A percentile compares a stretch with the other conserved stretches of the same genome.
Conservation (phyloP, 2,329 filamentous ascomycete species). For the Coniochaeta ligniaria region DNA sequence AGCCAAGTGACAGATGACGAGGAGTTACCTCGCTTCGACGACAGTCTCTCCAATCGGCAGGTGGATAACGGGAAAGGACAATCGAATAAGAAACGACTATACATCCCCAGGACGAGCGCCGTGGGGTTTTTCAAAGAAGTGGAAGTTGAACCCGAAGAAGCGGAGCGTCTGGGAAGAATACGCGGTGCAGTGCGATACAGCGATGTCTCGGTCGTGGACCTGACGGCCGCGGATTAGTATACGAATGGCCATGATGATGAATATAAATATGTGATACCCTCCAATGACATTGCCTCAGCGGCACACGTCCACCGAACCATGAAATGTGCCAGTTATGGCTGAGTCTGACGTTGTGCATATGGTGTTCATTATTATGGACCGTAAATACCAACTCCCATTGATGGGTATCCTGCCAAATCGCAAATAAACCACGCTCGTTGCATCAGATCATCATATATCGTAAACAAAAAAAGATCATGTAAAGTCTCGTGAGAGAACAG, state of each 20-base stretch:
- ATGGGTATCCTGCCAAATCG: constrained; percentile 1
- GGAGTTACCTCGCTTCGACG: neutral
- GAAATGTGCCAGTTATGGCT: too few relatives aligned
- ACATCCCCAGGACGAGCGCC: constrained; percentile 15
- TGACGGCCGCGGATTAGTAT: neutral
- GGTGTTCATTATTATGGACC: neutral
- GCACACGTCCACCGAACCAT: too few relatives aligned
- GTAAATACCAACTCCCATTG: neutral
- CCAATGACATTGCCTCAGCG: neutral
- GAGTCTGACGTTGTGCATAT: too few relatives aligned
- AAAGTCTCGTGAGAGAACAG: neutral
- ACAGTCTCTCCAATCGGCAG: neutral
- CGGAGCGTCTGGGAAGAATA: constrained; percentile 7
- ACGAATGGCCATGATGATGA: neutral
- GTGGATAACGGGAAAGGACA: neutral
- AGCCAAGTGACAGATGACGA: neutral
- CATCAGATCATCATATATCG: constrained; percentile 12
- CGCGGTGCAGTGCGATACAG: neutral
- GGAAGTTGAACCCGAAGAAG: constrained; percentile 14
- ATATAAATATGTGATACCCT: neutral
- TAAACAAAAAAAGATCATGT: constrained; percentile 2
- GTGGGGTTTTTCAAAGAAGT: constrained; percentile 19
- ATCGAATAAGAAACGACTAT: constrained; percentile 13
- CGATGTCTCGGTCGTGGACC: neutral
- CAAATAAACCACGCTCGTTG: constrained; percentile 3